Conservation (phyloP, 768 basidiomycete genomes). For the Rhodotorula paludigena region DNA sequence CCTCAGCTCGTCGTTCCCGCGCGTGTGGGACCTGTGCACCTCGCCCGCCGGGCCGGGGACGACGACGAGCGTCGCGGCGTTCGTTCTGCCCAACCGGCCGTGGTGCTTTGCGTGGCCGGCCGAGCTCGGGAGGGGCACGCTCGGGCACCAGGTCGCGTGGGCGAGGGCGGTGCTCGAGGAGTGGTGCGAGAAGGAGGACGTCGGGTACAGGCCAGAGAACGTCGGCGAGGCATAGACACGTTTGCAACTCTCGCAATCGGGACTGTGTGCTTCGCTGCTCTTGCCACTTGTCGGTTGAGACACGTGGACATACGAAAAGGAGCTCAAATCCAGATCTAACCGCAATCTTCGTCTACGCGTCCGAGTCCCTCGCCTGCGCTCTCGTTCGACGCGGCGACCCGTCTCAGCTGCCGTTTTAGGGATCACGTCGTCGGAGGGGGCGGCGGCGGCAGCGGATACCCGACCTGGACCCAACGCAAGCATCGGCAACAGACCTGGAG, state of each 20-base stretch:
- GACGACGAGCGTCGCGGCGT: neutral
- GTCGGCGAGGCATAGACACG: neutral
- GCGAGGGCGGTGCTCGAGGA: conserved; percentile 16
- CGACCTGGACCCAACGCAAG: too few species aligned
- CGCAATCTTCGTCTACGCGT: too few species aligned
- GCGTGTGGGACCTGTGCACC: conserved; percentile 9
- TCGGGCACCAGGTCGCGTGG: conserved; percentile 23
- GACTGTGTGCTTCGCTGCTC: neutral
- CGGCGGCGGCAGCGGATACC: too few species aligned
- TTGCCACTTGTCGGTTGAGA: too few species aligned
- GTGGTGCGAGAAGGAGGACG: conserved; percentile 18
- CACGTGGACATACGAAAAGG: too few species aligned
- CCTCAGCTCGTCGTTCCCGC: conserved; percentile 1
- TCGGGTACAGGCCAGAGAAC: neutral
- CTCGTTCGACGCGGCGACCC: too few species aligned
- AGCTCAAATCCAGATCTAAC: too few species aligned
- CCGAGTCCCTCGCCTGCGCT: too few species aligned
- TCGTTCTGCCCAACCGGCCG: conserved; percentile 6
- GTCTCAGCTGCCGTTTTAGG: too few species aligned
- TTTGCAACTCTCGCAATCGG: neutral
- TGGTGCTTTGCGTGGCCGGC: conserved; percentile 17
- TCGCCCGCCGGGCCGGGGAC: neutral
- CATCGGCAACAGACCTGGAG: too few species aligned
- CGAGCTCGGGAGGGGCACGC: conserved; percentile 21
- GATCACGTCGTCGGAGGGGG: too few species aligned